Base-by-base conservation (phyloP, 2,329 filamentous ascomycete species). In the Beauveria sp. region DNA sequence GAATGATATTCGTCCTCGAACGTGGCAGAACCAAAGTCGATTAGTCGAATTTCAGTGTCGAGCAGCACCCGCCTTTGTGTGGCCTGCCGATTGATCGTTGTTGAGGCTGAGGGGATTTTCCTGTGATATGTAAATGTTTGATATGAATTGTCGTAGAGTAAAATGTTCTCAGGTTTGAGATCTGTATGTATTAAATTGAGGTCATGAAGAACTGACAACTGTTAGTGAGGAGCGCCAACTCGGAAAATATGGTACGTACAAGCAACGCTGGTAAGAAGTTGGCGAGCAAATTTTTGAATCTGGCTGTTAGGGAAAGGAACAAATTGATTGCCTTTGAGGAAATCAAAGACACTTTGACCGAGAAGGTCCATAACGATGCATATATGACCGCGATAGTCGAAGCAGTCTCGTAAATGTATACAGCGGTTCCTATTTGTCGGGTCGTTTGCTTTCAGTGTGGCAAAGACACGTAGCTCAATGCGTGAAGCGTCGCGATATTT, bases 291-390 rank as follows among this genome's bases (percentile, higher is more conserved):
- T 72, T 86, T 93, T 74, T 98, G 95, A 63, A 99, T 99, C 75
- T 99, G 95, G 67, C 93, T 97, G 80, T 96, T 98, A 14, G 95
- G 95, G 71, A 99, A 99, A 0, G 95, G 95, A 20, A 96, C 92
- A 71, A 99, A 99, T 66, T 86, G 84, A 71, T 98, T 98, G 70
- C 88, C 88, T 78, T 99, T 99, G 53, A 99, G 82, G 69, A 99
- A 99, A 76, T 99, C 95, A 73, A 99, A 99, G 58, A 99, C 93
- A 69, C 93, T 98, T 71, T 97, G 93, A 53, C 93, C 93, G 38
- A 98, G 84, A 3, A 88, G 76, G 66, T 88, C 85, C 84, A 87
- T 88, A 60, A 88, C 85, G 63, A 88, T 88, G 80, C 95, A 99
- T 67, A 99, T 98, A 72, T 99, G 95, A 62, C 96, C 95, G 53